phyloP scores from a whole-genome alignment of 169 alveolate species.

The Cryptosporidium sp. region DNA sequence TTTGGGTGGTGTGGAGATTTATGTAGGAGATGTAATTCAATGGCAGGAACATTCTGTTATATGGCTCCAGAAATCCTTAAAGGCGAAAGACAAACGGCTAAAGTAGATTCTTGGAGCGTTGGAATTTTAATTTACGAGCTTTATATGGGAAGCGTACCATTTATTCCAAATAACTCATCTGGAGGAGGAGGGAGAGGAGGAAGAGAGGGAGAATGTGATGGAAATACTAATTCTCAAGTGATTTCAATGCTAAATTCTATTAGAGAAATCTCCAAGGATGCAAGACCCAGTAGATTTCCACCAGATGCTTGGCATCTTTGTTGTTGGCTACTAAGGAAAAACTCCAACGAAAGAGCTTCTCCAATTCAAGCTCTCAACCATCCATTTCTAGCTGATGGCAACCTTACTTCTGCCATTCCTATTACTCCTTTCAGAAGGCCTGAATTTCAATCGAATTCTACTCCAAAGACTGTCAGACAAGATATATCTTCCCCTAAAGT shows the following conservation, averaged over 20 bases:
- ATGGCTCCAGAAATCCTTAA: slow-evolving; percentile 80
- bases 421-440: slow-evolving; percentile 9
- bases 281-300: slow-evolving; percentile 38
- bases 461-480: background rate
- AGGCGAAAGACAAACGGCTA: slow-evolving; percentile 75
- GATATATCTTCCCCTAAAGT: background rate
- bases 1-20: slow-evolving; percentile 76
- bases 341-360: slow-evolving; percentile 58
- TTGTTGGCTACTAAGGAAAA: slow-evolving; percentile 56
- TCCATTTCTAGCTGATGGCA: slow-evolving; percentile 46
- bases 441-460: background rate
- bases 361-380: slow-evolving; percentile 69
- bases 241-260: slow-evolving; percentile 56
- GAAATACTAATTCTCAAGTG: slow-evolving; percentile 17
- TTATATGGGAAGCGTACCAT: slow-evolving; percentile 67
- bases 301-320: slow-evolving; percentile 75
- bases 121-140: slow-evolving; percentile 77
- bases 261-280: slow-evolving; percentile 45
- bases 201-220: background rate
- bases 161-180: slow-evolving; percentile 4
- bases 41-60: slow-evolving; percentile 73
- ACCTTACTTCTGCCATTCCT: background rate
- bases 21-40: slow-evolving; percentile 57
- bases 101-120: slow-evolving; percentile 79
- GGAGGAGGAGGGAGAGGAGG: no score